A percentile compares a stretch with the other conserved stretches of the same genome.
Evolutionary conservation across 2,329 filamentous ascomycete genomes (phyloP).

Genomic region (Laburnicola sp.): DNA sequence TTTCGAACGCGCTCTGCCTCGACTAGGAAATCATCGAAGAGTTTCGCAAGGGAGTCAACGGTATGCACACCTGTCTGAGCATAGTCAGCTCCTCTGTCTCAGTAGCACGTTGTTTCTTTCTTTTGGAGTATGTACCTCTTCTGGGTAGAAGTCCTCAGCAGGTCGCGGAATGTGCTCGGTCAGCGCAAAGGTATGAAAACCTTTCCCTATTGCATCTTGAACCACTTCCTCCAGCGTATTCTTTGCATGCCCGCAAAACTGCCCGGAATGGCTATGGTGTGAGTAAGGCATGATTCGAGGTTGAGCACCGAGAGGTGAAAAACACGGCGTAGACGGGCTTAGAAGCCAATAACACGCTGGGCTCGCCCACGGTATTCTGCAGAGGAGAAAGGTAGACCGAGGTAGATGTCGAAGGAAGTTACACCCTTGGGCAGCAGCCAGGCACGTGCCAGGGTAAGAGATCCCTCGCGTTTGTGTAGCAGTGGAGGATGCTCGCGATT

Average conservation of each 20-base stretch:
- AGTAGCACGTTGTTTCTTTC: neutral
- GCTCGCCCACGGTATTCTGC: neutral
- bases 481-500: neutral
- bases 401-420: too few species aligned
- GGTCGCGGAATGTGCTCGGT: slow-evolving; percentile 95
- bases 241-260: slow-evolving; percentile 89
- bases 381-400: neutral
- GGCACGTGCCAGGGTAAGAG: too few species aligned
- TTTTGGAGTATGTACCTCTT: slow-evolving; percentile 64
- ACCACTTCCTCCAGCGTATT: slow-evolving; percentile 83
- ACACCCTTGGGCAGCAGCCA: too few species aligned
- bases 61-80: slow-evolving; percentile 29
- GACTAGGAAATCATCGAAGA: slow-evolving; percentile 71
- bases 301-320: too few species aligned
- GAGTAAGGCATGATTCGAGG: slow-evolving; percentile 78
- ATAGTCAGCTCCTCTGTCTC: slow-evolving; percentile 13
- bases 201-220: slow-evolving; percentile 72
- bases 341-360: too few species aligned
- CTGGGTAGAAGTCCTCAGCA: slow-evolving; percentile 82
- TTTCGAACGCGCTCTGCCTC: slow-evolving; percentile 74
- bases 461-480: too few species aligned
- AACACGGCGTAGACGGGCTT: too few species aligned
- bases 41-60: slow-evolving; percentile 41
- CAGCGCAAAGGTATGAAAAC: slow-evolving; percentile 81
- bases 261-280: slow-evolving; percentile 96